Percentiles rank a stretch among this genome's conserved stretches.
These are phyloP conservation scores for Emergomyces pasteurianus DNA, from an alignment of 2,329 filamentous ascomycete genomes.

Conservation along the genomic window DNA sequence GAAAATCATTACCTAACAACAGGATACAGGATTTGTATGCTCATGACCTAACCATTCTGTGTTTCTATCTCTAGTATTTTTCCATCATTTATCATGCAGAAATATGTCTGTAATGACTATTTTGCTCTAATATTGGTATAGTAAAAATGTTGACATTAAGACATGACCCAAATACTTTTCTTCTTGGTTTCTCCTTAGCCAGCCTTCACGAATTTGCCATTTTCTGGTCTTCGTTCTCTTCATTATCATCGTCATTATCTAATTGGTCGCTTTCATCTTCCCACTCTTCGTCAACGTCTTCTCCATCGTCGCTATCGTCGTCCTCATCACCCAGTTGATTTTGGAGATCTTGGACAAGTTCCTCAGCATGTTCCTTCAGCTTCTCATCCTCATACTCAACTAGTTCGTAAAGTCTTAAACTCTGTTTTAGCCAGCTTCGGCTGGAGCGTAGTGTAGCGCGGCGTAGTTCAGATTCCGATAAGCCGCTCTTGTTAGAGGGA, in stretches of 20 bases:
- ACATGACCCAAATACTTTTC: not conserved
- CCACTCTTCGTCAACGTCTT: constrained; percentile 39
- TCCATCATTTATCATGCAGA: not conserved
- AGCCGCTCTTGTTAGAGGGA: constrained; percentile 14
- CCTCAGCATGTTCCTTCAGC: constrained; percentile 32
- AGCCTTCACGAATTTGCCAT: constrained; percentile 41
- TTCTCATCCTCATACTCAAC: constrained; percentile 59
- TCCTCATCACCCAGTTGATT: constrained; percentile 50
- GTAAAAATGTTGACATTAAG: constrained; percentile 12
- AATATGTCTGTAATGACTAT: not conserved
- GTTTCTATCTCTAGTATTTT: not conserved
- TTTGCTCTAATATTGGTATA: constrained; percentile 18
- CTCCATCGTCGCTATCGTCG: constrained; percentile 44
- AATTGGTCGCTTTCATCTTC: constrained; percentile 44
- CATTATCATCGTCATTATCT: constrained; percentile 28
- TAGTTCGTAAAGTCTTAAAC: constrained; percentile 62
- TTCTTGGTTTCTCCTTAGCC: constrained; percentile 10
- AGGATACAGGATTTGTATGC: not conserved
- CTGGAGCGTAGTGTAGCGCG: constrained; percentile 58
- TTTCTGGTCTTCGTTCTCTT: constrained; percentile 33
- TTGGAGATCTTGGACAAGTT: constrained; percentile 43
- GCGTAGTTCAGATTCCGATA: constrained; percentile 38
- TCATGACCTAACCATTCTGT: not conserved
- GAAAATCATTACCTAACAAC: not conserved
- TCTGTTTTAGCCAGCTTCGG: constrained; percentile 70